Conservation (phyloP, 2,329 filamentous ascomycete species). For the Microcera coccophila region DNA sequence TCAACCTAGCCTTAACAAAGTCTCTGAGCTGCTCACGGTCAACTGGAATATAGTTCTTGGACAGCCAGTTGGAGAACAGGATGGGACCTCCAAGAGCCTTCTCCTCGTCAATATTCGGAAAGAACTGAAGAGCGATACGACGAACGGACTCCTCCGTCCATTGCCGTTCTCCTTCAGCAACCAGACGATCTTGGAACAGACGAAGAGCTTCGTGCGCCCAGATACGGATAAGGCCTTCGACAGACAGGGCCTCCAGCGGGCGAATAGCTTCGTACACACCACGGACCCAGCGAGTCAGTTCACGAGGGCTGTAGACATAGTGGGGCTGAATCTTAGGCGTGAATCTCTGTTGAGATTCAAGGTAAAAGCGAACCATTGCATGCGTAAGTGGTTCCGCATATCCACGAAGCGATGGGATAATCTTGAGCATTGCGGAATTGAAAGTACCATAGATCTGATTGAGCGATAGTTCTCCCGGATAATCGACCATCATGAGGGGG, state of each 20-base stretch:
- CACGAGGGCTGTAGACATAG: conserved; percentile 98
- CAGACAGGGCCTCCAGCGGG: conserved; percentile 78
- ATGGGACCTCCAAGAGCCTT: conserved; percentile 90
- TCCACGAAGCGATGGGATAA: conserved; percentile 88
- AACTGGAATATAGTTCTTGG: conserved; percentile 96
- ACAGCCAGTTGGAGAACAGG: conserved; percentile 98
- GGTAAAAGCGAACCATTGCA: conserved; percentile 95
- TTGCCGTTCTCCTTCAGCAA: conserved; percentile 85
- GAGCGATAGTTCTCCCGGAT: conserved; percentile 90
- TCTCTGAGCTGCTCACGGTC: conserved; percentile 92
- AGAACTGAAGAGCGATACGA: conserved; percentile 82
- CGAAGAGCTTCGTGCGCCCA: conserved; percentile 97
- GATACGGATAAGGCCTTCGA: conserved; percentile 91
- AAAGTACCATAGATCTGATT: conserved; percentile 98
- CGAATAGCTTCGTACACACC: conserved; percentile 96
- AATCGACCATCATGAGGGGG: conserved; percentile 99
- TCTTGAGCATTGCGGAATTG: conserved; percentile 93
- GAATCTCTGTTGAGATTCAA: conserved; percentile 90
- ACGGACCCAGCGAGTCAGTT: conserved; percentile 94
- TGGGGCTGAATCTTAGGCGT: conserved; percentile 96
- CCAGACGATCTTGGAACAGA: conserved; percentile 94
- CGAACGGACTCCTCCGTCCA: conserved; percentile 91
- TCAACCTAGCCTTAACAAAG: conserved; percentile 94
- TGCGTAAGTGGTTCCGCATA: conserved; percentile 92
- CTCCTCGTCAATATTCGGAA: conserved; percentile 90